These are phyloP conservation scores for Gastrolobium villosum DNA, from an alignment of 306 rosid genomes.

Conservation along the genomic window DNA sequence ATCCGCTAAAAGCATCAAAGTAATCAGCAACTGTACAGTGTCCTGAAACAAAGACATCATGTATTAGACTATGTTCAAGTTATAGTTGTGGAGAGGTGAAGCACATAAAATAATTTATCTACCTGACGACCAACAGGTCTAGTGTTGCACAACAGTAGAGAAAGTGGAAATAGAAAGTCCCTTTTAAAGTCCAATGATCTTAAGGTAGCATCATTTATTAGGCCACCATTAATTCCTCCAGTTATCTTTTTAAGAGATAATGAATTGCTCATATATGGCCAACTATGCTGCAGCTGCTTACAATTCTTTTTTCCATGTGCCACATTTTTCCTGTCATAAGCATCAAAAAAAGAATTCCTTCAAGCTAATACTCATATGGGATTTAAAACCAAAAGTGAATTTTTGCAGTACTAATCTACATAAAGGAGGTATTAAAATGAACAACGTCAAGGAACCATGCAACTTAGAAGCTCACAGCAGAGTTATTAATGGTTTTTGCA, in stretches of 20 bases:
- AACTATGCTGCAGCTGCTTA: constrained; percentile 74
- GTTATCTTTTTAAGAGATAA: constrained; percentile 85
- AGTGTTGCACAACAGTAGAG: constrained; percentile 87
- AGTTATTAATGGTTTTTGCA: constrained; percentile 27
- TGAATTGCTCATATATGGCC: constrained; percentile 77
- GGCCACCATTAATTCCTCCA: constrained; percentile 95
- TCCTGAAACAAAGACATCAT: constrained; percentile 72
- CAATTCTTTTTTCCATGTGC: constrained; percentile 59
- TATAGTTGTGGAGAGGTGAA: constrained; percentile 29
- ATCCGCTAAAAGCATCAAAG: constrained; percentile 83
- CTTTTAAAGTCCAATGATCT: constrained; percentile 79
- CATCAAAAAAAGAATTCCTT: constrained; percentile 33
- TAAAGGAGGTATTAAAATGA: constrained; percentile 25
- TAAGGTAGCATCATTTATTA: constrained; percentile 81
- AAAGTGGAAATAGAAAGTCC: constrained; percentile 81
- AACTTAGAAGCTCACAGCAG: constrained; percentile 31
- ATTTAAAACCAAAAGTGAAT: constrained; percentile 38
- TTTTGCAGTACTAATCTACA: constrained; percentile 21
- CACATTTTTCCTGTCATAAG: constrained; percentile 62
- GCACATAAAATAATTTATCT: constrained; percentile 38
- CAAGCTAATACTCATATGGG: constrained; percentile 16
- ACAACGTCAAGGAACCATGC: constrained; percentile 36
- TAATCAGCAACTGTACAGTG: constrained; percentile 82
- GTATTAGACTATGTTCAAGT: constrained; percentile 52
- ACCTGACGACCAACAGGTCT: constrained; percentile 99